Percentiles rank a stretch among this genome's conserved stretches.
phyloP scores from a whole-genome alignment of 2,329 filamentous ascomycete genomes.

The Oidium heveae region DNA sequence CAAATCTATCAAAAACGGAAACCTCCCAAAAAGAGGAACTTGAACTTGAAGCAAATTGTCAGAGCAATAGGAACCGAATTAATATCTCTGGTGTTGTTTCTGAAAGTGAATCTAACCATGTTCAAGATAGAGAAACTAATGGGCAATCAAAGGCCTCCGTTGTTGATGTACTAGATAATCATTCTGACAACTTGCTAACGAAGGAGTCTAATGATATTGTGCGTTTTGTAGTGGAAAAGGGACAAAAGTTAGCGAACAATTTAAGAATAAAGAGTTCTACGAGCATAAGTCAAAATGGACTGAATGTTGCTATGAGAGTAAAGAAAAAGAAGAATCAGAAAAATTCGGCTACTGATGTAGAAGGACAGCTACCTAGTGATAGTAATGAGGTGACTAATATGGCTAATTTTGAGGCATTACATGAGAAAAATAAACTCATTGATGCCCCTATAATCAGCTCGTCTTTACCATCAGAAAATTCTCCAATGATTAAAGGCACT shows the following conservation, averaged over 20 bases:
- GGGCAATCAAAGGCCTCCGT: background rate
- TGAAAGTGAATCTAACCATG: conserved; percentile 18
- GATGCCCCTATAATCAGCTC: background rate
- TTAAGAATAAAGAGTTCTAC: conserved; percentile 7
- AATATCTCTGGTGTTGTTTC: conserved; percentile 15
- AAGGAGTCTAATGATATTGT: conserved; percentile 8
- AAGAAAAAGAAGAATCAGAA: conserved; percentile 4
- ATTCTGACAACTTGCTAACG: background rate
- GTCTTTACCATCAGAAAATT: conserved; percentile 1
- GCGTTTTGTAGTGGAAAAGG: conserved; percentile 10
- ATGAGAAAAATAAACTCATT: conserved; percentile 6
- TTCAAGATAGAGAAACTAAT: no score
- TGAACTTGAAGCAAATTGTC: conserved; percentile 8
- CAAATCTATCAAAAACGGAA: conserved; percentile 12
- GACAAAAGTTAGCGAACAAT: conserved; percentile 7
- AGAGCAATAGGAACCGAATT: conserved; percentile 9
- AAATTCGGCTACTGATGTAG: conserved; percentile 11
- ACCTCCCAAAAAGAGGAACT: background rate
- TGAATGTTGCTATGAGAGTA: conserved; percentile 2
- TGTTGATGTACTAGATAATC: background rate
- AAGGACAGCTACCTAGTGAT: conserved; percentile 5
- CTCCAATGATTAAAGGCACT: conserved; percentile 1
- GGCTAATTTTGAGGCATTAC: conserved; percentile 9
- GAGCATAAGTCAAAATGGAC: background rate
- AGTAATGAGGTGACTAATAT: conserved; percentile 12